These are phyloP conservation scores for Naumovozyma castellii DNA, from an alignment of 805 yeast genomes.

Conservation along the genomic window DNA sequence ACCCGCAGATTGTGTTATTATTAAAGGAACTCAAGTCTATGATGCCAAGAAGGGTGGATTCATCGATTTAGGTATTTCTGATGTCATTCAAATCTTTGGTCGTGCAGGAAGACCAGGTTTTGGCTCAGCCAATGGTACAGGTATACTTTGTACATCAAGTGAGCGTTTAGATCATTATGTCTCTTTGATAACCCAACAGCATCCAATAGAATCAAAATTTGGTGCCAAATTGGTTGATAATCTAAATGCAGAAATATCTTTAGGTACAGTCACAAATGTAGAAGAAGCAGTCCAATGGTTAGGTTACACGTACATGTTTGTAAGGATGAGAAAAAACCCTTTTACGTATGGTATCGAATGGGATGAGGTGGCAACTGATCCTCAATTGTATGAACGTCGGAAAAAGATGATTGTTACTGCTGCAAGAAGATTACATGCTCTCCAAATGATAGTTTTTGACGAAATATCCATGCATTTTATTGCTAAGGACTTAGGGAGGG, in stretches of 20 bases:
- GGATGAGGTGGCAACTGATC: constrained; percentile 77
- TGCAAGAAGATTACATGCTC: constrained; percentile 70
- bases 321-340: constrained; percentile 91
- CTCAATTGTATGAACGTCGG: constrained; percentile 62
- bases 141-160: constrained; percentile 74
- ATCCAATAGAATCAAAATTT: constrained; percentile 85
- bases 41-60: constrained; percentile 93
- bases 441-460: constrained; percentile 91
- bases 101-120: constrained; percentile 99
- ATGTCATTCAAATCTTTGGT: constrained; percentile 95
- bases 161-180: constrained; percentile 82
- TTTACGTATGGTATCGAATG: constrained; percentile 85
- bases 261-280: constrained; percentile 90
- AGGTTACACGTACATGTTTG: constrained; percentile 93
- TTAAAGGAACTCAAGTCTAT: constrained; percentile 94
- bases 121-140: constrained; percentile 78
- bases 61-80: constrained; percentile 87
- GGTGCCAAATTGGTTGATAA: constrained; percentile 77
- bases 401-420: constrained; percentile 69
- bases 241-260: constrained; percentile 88
- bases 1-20: constrained; percentile 95
- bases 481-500: constrained; percentile 84
- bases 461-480: constrained; percentile 71
- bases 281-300: constrained; percentile 95
- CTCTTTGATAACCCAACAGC: constrained; percentile 84